Conservation (phyloP, 768 basidiomycete genomes). For the Coprinopsis strossmayeri region DNA sequence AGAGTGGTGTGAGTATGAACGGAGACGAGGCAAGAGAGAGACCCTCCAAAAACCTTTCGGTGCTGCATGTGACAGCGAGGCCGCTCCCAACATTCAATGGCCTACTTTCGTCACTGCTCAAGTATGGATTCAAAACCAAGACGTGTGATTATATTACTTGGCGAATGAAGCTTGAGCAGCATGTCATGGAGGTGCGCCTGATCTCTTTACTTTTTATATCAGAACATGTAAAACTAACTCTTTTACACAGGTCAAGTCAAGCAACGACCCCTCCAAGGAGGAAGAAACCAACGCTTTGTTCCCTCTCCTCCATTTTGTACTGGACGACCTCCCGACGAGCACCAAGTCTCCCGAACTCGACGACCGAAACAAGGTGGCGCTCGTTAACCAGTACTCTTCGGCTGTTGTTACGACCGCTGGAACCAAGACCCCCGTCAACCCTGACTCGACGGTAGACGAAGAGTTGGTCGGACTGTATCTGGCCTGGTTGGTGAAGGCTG, state of each 20-base stretch:
- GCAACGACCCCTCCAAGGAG: neutral
- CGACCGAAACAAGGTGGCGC: constrained; percentile 70
- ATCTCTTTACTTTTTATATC: neutral
- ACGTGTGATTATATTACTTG: constrained; percentile 88
- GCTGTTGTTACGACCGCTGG: constrained; percentile 20
- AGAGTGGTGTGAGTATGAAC: neutral
- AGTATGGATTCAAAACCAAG: constrained; percentile 75
- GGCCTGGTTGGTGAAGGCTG: constrained; percentile 85
- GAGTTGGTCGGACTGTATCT: constrained; percentile 81
- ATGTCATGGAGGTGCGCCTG: constrained; percentile 82
- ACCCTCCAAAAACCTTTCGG: constrained; percentile 29
- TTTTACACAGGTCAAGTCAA: neutral
- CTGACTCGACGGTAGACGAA: constrained; percentile 60
- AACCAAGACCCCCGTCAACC: too few species aligned
- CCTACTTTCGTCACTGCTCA: constrained; percentile 63
- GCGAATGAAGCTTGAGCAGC: constrained; percentile 89
- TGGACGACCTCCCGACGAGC: constrained; percentile 95
- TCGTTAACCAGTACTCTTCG: constrained; percentile 42
- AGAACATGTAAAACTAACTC: neutral
- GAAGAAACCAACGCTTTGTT: constrained; percentile 89
- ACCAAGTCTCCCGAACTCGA: constrained; percentile 92
- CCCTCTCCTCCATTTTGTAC: constrained; percentile 93
- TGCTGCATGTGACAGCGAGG: constrained; percentile 79
- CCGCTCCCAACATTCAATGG: constrained; percentile 89
- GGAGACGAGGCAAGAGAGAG: neutral